Evolutionary conservation across 163 green algal species (phyloP), one percentile per base, ranked within the genome.

Genomic region (Chloromonas sp.): DNA sequence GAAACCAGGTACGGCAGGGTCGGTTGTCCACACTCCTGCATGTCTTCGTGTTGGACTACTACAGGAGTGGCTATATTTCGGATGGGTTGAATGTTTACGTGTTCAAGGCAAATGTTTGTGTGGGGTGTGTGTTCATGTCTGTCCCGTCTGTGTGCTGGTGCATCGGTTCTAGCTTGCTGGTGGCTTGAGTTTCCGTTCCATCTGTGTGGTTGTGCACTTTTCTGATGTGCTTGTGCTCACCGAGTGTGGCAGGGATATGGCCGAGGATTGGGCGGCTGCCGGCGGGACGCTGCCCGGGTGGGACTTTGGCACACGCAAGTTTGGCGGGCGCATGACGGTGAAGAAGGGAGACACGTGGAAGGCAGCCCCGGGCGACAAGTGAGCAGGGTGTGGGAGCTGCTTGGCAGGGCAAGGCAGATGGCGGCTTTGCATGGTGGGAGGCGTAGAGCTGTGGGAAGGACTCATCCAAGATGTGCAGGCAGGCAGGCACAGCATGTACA

Each of bases 291-390:
- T 84, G 36, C 85, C 85, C 15, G 57, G 78, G 2, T 88, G 85
- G 85, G 85, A 88, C 79, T 88, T 88, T 82, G 85, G 85, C 85
- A 88, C 81, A 2, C 78, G 70, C n/a, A 87, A 87, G 71, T 61
- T 59, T 8, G 84, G 0, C 60, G 60, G 8, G 59, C 66, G 60
- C 61, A 83, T 36, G 36, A 36, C 36, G 36, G 36, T 36, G 36
- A 36, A 36, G 36, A 36, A 36, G 36, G 36, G 36, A 36, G 36
- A 36, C 36, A 36, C 36, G 36, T 36, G 36, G 36, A 36, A 36
- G 36, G 36, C 36, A 36, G 36, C 36, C 36, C 36, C 36, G 36
- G 36, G 36, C 36, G n/a, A 14, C 78, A 81, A 79, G 78, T 82
- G 66, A 81, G 84, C 5, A 0, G 60, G 58, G 13, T 58, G 2